Evolutionary conservation across 2,329 filamentous ascomycete genomes (phyloP).

Genomic region (Sarocladiaceae sp.): DNA sequence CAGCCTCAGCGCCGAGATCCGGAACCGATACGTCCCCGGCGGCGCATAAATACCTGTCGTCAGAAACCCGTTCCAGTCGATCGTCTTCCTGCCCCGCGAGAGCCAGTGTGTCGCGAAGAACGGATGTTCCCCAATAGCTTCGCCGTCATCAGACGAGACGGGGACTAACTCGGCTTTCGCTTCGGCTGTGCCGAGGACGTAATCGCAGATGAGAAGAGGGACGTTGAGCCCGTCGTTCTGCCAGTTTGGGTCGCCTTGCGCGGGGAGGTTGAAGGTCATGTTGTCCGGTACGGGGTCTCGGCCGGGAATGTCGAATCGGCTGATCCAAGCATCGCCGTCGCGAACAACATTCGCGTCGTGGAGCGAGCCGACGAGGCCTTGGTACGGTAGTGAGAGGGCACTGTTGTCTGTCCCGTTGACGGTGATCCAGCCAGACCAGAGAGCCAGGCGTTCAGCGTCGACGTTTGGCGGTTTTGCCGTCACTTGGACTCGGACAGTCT

Average conservation of each 20-base stretch:
- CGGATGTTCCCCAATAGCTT: not conserved
- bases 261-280: not conserved
- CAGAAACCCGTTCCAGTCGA: not conserved
- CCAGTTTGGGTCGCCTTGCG: not conserved
- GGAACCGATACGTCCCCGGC: not conserved
- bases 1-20: not conserved
- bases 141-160: not conserved
- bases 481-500: slow-evolving; percentile 10
- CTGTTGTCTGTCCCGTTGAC: slow-evolving; percentile 23
- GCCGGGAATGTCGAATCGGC: not conserved
- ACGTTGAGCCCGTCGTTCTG: not conserved
- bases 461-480: slow-evolving; percentile 10
- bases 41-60: not conserved
- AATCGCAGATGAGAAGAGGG: not conserved
- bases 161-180: not conserved
- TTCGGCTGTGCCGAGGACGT: not conserved
- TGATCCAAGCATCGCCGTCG: not conserved
- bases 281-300: not conserved
- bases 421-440: slow-evolving; percentile 28
- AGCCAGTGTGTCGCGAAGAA: not conserved
- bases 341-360: not conserved
- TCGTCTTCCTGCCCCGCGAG: not conserved
- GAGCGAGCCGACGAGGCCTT: slow-evolving; percentile 21
- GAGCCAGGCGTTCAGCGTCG: slow-evolving; percentile 21
- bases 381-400: slow-evolving; percentile 25